Base-by-base conservation (phyloP, 129 eudicot species). In the Saposhnikovia divaricata region DNA sequence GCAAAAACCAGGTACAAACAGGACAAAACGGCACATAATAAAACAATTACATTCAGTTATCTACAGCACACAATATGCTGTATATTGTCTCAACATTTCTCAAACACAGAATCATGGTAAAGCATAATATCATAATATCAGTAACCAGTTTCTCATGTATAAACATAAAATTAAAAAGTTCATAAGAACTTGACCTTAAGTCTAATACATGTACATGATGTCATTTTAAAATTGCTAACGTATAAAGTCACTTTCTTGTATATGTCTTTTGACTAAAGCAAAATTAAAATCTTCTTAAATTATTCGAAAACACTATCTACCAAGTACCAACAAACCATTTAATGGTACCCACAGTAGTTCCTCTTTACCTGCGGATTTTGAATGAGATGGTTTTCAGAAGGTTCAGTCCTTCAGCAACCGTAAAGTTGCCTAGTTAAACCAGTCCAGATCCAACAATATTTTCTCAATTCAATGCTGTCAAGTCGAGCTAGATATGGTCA, bases 361-460 rank as follows among this genome's bases (percentile, higher is more conserved):
- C 50, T 8, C 13, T 48, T 82, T 72, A 89, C 97, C 95, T 82
- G 87, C 84, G 84, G 90, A 90, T 85, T 88, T 80, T 13, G 87
- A 87, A 89, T 25, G 31, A 68, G 42, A 72, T 80, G 83, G 77
- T 53, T 88, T 86, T 84, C 81, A 79, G 83, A 85, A 84, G 87
- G 83, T 81, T 85, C 74, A 75, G 23, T 83, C 88, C 84, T 77
- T 78, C 90, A 84, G 87, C 92, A 84, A 45, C 84, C 76, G 85
- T 70, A 86, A 82, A 74, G 81, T 72, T 25, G 28, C 27, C 79
- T 66, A 68, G 82, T 79, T 81, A 84, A 87, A 85, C 82, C 80
- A 84, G 77, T 84, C 90, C 86, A 69, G 78, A n/a, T 75, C 48
- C 83, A 82, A 75, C 78, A 84, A 74, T 68, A 59, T 74, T 74